Base-by-base conservation (phyloP, 345 rosid species). In the Eucalyptus viminalis region DNA sequence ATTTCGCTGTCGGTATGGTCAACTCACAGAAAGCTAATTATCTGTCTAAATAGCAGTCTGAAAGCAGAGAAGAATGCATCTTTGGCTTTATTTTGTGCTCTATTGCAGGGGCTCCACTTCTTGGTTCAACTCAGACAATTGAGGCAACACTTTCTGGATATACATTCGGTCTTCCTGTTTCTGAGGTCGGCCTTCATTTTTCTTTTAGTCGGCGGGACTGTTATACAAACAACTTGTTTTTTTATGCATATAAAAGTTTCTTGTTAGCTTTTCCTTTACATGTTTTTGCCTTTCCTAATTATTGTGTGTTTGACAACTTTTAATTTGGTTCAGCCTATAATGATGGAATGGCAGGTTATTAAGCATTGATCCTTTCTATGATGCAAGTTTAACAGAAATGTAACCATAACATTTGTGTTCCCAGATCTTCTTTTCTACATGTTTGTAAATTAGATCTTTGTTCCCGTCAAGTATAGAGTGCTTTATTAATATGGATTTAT, bases 91-190 rank as follows among this genome's bases (percentile, higher is more conserved):
- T 91, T 87, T 44, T 90, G 65, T 90, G 24, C 67, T 60, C 88
- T 88, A 86, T 49, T 91, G 76, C 91, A 98, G 99, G 95, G 89
- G 95, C 99, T 94, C 99, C 99, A 60, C 98, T 98, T 92, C 99
- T 98, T 91, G 99, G 99, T 90, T 92, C 99, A 90, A 92, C 90
- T 90, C 98, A 96, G 94, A 91, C 97, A 31, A 89, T 98, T 88
- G 96, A 96, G 93, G 98, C 92, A 86, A 86, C 96, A 83, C 96
- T 98, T 86, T 95, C 97, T 90, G 99, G 99, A 90, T 91, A 92
- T 88, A 95, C 98, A 62, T 97, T 92, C 92, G 99, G 99, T 90
- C 97, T 98, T 94, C 99, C 99, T 90, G 89, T 98, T 91, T 94
- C 99, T 88, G 99, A 97, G 99, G 99, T 98, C 90, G 89, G 88